Conservation (phyloP, 208 protist genomes). For the Tetramitus jugosus region DNA sequence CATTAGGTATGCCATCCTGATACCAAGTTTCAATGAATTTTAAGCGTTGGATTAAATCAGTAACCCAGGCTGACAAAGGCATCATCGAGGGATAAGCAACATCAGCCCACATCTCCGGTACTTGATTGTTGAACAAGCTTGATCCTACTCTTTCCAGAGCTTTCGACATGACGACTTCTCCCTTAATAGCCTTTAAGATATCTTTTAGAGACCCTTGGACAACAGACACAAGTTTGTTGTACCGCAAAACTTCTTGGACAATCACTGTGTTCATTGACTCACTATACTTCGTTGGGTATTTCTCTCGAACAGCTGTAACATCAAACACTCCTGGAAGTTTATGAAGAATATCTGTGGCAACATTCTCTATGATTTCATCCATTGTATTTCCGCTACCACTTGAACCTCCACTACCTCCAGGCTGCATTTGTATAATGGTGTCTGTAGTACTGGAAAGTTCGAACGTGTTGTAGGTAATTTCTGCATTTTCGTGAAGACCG, state of each 20-base stretch:
- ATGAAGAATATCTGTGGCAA: conserved; percentile 64
- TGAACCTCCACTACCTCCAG: conserved; percentile 8
- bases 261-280: conserved; percentile 98
- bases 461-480: conserved; percentile 80
- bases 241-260: conserved; percentile 91
- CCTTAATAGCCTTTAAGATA: conserved; percentile 85
- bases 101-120: conserved; percentile 74
- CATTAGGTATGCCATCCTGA: conserved; percentile 70
- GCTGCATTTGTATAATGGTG: conserved; percentile 41
- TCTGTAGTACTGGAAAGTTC: conserved; percentile 44
- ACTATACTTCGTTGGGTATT: conserved; percentile 86
- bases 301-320: conserved; percentile 61
- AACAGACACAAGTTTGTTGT: conserved; percentile 77
- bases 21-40: conserved; percentile 87
- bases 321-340: conserved; percentile 67
- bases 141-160: conserved; percentile 85
- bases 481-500: conserved; percentile 93
- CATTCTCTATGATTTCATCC: conserved; percentile 54
- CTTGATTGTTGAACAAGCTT: conserved; percentile 88
- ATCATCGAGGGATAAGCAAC: conserved; percentile 86
- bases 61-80: conserved; percentile 81
- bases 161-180: conserved; percentile 92
- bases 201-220: conserved; percentile 62
- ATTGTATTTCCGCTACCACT: neutral
- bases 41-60: conserved; percentile 74